Evolutionary conservation across 257 asterid genomes (phyloP), one percentile per base, ranked within the genome.

Genomic region (Eustoma russellianum): DNA sequence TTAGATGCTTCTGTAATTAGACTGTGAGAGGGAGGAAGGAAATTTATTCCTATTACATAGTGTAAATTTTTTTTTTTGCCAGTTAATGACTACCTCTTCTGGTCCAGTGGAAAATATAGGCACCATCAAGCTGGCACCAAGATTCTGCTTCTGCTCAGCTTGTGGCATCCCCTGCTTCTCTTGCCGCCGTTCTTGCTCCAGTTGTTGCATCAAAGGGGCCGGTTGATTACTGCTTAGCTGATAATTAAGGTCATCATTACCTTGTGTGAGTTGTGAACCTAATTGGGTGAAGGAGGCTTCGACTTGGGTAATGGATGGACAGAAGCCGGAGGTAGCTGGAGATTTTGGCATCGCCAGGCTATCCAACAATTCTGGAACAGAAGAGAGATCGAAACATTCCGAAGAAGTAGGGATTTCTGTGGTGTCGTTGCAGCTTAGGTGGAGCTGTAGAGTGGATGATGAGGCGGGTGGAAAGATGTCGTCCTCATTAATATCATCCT

Each of bases 101-200:
- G 83, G 75, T 58, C 63, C 87, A 52, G 66, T 1, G 18, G 75
- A 65, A 53, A 64, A 38, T 38, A 38, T 51, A 16, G 89, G 95
- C 53, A 76, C 68, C 77, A 69, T 68, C 73, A 84, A 63, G 54
- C 56, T 48, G 58, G 73, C 72, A 54, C 67, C 75, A 47, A 70
- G 61, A 16, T 58, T 78, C 5, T 70, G 84, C 13, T 61, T 24
- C 41, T 60, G 75, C 14, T 62, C 44, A 41, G 69, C 14, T 59
- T 65, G 14, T n/a, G 69, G 9, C 64, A 69, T 15, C 52, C 40
- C 11, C 43, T 72, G 82, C 53, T 75, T 62, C 40, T 86, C 95
- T 9, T 71, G 81, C 34, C 70, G 77, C 62, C 92, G 66, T 52
- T 86, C 96, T 43, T 71, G 77, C 53, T 76, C 81, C 67, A 79